Evolutionary conservation across 176 grass and related monocot genomes (phyloP), one percentile per base, ranked within the genome.

Genomic region (Hordeum marinum): DNA sequence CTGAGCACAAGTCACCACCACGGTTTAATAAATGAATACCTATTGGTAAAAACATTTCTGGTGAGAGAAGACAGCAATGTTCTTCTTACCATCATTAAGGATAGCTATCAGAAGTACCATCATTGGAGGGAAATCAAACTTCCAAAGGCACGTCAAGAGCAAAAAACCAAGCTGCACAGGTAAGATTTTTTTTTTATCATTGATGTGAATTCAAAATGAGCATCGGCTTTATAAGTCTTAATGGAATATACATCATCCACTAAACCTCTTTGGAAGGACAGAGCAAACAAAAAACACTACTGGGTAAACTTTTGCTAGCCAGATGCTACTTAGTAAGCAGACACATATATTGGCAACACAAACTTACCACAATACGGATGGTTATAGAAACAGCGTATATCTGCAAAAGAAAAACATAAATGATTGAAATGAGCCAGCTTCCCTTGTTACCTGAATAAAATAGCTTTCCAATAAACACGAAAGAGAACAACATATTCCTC

Each of bases 301-400:
- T 32, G 27, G 13, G 25, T 59, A 32, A 20, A 69, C 36, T 78
- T 69, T 40, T 8, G 6, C 57, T 78, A 63, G 69, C 55, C 34
- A 74, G 9, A 64, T 46, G 48, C 48, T 52, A 65, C 15, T 31
- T 21, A 14, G 35, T 29, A 40, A 43, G 36, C 46, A 50, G 29
- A 77, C 46, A 50, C 37, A 77, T 58, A 34, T 10, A 81, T 45
- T 23, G 60, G 60, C n/a, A 59, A 76, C 58, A 82, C n/a, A 72
- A 79, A 75, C 90, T 92, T 89, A 92, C 90, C 90, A 92, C 90
- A 68, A 92, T 92, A 70, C 86, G 79, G 14, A 92, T 86, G 25
- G 90, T 92, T 62, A 92, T 86, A 61, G 90, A 92, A 3, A 89
- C 90, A 80, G 86, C 86, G n/a, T 92, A 92, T 89, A 92, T 92